Evolutionary conservation across 768 basidiomycete species (phyloP).

Genomic region (Trichaptum fuscoviolaceum): DNA sequence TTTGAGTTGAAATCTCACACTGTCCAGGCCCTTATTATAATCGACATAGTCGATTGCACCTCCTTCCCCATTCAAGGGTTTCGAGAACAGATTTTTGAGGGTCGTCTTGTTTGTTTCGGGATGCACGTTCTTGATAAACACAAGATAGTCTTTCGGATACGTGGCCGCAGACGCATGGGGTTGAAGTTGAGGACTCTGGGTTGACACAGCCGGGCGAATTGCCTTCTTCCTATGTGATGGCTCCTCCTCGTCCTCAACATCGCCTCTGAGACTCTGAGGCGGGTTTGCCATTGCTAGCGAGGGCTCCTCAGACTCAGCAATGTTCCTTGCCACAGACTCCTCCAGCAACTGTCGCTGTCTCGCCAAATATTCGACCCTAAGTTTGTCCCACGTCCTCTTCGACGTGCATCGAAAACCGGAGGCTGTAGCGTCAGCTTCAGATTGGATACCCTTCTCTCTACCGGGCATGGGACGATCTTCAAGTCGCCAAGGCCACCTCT

Average conservation of each 20-base stretch:
- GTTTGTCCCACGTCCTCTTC: slow-evolving; percentile 55
- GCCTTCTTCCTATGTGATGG: background rate
- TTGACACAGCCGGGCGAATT: slow-evolving; percentile 2
- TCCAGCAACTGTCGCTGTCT: slow-evolving; percentile 53
- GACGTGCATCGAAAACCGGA: slow-evolving; percentile 55
- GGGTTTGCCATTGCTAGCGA: background rate
- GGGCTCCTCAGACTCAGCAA: background rate
- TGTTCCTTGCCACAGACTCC: slow-evolving; percentile 22
- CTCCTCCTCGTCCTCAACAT: background rate
- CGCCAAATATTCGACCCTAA: slow-evolving; percentile 65
- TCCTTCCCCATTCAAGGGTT: slow-evolving; percentile 31
- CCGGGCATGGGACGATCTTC: background rate
- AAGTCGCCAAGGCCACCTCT: slow-evolving; percentile 56
- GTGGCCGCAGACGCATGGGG: slow-evolving; percentile 18
- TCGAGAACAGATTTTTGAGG: slow-evolving; percentile 51
- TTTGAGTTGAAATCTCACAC: slow-evolving; percentile 35
- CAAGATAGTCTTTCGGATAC: slow-evolving; percentile 62
- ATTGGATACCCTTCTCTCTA: background rate
- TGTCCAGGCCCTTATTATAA: slow-evolving; percentile 71
- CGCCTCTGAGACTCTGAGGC: background rate
- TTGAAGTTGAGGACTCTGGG: slow-evolving; percentile 7
- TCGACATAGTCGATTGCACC: slow-evolving; percentile 70
- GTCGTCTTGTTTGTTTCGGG: slow-evolving; percentile 79
- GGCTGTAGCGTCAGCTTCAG: slow-evolving; percentile 38
- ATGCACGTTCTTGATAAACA: slow-evolving; percentile 68